Conservation (phyloP, 129 eudicot species). For the Centrapalus pauciflorus region DNA sequence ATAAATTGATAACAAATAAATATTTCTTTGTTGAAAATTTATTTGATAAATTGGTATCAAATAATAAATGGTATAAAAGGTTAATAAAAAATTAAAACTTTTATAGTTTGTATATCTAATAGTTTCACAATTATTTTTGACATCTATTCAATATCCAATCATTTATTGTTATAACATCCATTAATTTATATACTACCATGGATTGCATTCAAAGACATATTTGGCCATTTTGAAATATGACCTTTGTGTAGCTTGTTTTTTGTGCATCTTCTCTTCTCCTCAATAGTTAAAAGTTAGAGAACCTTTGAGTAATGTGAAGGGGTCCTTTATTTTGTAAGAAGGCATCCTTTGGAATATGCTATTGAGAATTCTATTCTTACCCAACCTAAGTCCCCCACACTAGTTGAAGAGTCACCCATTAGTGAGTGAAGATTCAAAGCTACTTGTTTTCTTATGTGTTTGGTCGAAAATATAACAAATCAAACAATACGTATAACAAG, state of each 20-base stretch:
- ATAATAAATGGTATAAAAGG: too few relatives aligned
- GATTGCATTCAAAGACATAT: not conserved
- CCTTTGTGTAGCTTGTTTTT: not conserved
- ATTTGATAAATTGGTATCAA: too few relatives aligned
- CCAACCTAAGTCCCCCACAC: constrained; percentile 25
- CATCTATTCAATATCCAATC: too few relatives aligned
- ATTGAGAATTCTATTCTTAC: not conserved
- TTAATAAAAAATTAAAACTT: too few relatives aligned
- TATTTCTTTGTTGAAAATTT: too few relatives aligned
- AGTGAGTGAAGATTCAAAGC: constrained; percentile 6
- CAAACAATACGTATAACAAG: too few relatives aligned
- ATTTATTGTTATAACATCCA: too few relatives aligned
- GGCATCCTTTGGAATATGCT: constrained; percentile 32
- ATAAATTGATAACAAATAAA: too few relatives aligned
- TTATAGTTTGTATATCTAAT: too few relatives aligned
- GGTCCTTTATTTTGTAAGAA: constrained; percentile 12
- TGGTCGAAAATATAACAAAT: too few relatives aligned
- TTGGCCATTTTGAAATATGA: not conserved
- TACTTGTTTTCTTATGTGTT: not conserved
- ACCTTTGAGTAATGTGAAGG: constrained; percentile 31
- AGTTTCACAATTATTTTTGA: too few relatives aligned
- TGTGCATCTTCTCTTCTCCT: not conserved
- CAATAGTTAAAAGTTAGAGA: constrained; percentile 6
- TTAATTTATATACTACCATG: not conserved
- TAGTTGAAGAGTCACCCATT: constrained; percentile 21